A percentile compares a stretch with the other conserved stretches of the same genome.
Conservation (phyloP, 2,329 filamentous ascomycete species). For the Hawksworthiomyces lignivorus region DNA sequence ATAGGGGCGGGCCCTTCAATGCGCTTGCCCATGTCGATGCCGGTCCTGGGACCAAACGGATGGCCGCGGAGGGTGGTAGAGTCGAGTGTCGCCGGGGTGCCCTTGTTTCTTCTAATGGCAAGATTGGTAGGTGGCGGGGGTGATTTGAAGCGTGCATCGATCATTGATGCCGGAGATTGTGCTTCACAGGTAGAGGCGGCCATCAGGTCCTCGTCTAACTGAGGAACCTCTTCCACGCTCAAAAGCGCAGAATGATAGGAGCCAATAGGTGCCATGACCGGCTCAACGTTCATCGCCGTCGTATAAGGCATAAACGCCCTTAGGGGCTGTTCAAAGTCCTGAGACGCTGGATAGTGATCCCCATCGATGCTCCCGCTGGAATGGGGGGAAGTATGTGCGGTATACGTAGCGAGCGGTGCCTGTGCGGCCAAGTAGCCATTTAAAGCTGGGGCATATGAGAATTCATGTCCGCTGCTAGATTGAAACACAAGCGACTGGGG, state of each 20-base stretch:
- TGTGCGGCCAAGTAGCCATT: conserved; percentile 8
- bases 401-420: not conserved
- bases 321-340: conserved; percentile 7
- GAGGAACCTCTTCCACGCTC: conserved; percentile 2
- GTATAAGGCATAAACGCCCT: conserved; percentile 8
- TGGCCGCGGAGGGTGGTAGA: conserved; percentile 37
- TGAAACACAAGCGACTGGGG: conserved; percentile 16
- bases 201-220: conserved; percentile 6
- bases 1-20: conserved; percentile 40
- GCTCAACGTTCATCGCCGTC: conserved; percentile 9
- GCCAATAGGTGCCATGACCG: conserved; percentile 11
- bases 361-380: not conserved
- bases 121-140: conserved; percentile 45
- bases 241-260: conserved; percentile 15
- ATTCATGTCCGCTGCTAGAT: conserved; percentile 2
- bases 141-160: conserved; percentile 36
- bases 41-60: conserved; percentile 39
- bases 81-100: conserved; percentile 41
- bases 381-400: not conserved
- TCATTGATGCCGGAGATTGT: conserved; percentile 21
- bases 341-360: conserved; percentile 1
- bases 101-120: conserved; percentile 43
- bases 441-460: conserved; percentile 7
- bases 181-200: conserved; percentile 12
- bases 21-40: conserved; percentile 37